Evolutionary conservation across 2,329 filamentous ascomycete species (phyloP).

Genomic region (Fusarium sororula): DNA sequence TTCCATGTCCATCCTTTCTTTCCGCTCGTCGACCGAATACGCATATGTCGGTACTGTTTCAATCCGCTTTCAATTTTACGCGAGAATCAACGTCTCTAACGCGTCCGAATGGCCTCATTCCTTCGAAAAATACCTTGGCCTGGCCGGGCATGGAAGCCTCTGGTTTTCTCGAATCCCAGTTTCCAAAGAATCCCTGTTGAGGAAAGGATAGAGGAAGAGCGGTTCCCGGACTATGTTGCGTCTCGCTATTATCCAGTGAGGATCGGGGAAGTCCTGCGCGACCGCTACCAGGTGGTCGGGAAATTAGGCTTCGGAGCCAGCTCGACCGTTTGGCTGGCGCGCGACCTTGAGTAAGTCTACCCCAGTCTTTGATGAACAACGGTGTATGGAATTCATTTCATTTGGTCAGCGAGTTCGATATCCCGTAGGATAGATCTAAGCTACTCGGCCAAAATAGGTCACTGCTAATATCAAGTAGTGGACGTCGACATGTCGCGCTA

Average conservation of each 20-base stretch:
- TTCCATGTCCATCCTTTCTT: too few relatives aligned
- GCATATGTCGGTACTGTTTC: too few relatives aligned
- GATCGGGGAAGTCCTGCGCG: slow-evolving; percentile 38
- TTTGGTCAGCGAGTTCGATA: background rate
- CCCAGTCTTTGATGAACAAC: too few relatives aligned
- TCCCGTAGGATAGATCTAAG: background rate
- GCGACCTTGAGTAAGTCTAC: slow-evolving; percentile 41
- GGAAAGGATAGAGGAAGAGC: slow-evolving; percentile 34
- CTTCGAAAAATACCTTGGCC: slow-evolving; percentile 15
- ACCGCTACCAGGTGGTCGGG: slow-evolving; percentile 50
- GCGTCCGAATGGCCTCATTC: background rate
- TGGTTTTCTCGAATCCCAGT: slow-evolving; percentile 24
- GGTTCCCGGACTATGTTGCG: slow-evolving; percentile 27
- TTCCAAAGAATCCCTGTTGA: background rate
- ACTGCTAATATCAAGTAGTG: slow-evolving; percentile 5
- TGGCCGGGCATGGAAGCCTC: slow-evolving; percentile 23
- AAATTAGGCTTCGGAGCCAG: slow-evolving; percentile 54
- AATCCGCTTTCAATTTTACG: too few relatives aligned
- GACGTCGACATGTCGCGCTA: slow-evolving; percentile 45
- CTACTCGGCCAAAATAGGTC: background rate
- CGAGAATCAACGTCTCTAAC: too few relatives aligned
- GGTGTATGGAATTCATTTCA: background rate
- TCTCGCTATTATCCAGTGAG: slow-evolving; percentile 37
- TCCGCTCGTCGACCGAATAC: too few relatives aligned
- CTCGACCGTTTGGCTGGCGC: slow-evolving; percentile 54